phyloP scores from a whole-genome alignment of 768 basidiomycete genomes.

The Pulveroboletus sp. region DNA sequence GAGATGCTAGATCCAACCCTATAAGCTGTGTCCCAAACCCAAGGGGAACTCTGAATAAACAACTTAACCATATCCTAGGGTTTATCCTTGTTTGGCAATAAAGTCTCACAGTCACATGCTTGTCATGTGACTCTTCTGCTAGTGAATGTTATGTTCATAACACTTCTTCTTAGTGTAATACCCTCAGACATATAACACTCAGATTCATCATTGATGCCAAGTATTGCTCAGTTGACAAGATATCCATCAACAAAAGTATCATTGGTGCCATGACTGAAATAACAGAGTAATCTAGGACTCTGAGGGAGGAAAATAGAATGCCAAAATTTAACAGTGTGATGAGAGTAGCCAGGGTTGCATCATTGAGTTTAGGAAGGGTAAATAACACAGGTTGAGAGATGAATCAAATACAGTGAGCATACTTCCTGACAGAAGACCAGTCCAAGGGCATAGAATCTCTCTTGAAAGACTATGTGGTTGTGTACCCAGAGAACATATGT shows the following conservation, averaged over 20 bases:
- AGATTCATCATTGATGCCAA: slow-evolving; percentile 19
- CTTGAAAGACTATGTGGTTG: slow-evolving; percentile 15
- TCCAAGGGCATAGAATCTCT: slow-evolving; percentile 17
- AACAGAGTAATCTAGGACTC: slow-evolving; percentile 24
- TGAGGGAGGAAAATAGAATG: slow-evolving; percentile 22
- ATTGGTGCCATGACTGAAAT: slow-evolving; percentile 20
- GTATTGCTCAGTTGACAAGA: slow-evolving; percentile 18
- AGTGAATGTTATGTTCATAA: too few species aligned
- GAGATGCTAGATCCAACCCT: too few species aligned
- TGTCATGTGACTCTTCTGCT: too few species aligned
- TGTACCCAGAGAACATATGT: neutral
- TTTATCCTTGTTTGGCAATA: too few species aligned
- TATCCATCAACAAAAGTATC: slow-evolving; percentile 13
- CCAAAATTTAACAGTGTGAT: slow-evolving; percentile 20
- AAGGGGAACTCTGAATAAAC: too few species aligned
- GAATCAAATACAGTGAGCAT: slow-evolving; percentile 21
- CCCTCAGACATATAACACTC: slow-evolving; percentile 22
- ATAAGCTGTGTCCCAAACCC: too few species aligned
- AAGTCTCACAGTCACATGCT: too few species aligned
- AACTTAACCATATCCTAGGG: too few species aligned
- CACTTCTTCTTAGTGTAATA: slow-evolving; percentile 14
- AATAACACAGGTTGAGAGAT: slow-evolving; percentile 23
- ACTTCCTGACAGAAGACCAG: slow-evolving; percentile 21
- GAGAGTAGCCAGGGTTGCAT: slow-evolving; percentile 17
- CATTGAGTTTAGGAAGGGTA: slow-evolving; percentile 21